Evolutionary conservation across 1,284 basidiomycete species (phyloP).

Genomic region (Papiliotrema nemorosa): DNA sequence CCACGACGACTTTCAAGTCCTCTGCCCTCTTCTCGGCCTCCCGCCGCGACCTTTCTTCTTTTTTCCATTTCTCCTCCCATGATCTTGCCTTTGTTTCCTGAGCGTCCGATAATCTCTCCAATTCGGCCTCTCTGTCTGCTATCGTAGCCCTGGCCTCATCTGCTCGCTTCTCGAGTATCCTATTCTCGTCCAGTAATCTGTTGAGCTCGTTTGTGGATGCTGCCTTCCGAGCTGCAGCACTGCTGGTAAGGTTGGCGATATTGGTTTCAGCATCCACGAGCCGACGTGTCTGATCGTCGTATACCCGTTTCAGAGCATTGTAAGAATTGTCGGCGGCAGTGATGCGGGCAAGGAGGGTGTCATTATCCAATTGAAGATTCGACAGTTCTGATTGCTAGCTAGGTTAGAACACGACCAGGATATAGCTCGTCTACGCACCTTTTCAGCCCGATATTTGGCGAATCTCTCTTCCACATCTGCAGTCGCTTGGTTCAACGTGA

Average conservation of each 20-base stretch:
- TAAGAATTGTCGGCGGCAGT: constrained; percentile 30
- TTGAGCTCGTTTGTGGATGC: constrained; percentile 34
- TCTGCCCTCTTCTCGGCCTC: constrained; percentile 48
- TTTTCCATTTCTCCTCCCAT: constrained; percentile 48
- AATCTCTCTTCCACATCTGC: constrained; percentile 42
- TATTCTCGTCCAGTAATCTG: constrained; percentile 39
- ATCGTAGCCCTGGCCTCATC: constrained; percentile 42
- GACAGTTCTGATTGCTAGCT: constrained; percentile 39
- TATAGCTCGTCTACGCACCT: constrained; percentile 19
- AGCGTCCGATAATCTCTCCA: constrained; percentile 39
- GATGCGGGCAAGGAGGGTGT: constrained; percentile 27
- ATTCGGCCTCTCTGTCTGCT: constrained; percentile 43
- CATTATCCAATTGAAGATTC: constrained; percentile 33
- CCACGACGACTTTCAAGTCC: constrained; percentile 47
- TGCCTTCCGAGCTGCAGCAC: constrained; percentile 42
- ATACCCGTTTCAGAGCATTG: constrained; percentile 35
- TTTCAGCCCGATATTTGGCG: constrained; percentile 36
- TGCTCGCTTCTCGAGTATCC: constrained; percentile 35
- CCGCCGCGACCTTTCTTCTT: constrained; percentile 46
- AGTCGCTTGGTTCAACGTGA: constrained; percentile 31
- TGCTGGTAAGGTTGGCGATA: constrained; percentile 40
- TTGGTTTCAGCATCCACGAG: constrained; percentile 41
- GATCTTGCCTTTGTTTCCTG: constrained; percentile 46
- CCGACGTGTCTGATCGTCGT: constrained; percentile 38
- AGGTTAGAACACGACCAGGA: neutral